Evolutionary conservation across 2,329 filamentous ascomycete species (phyloP).

Genomic region (Sporothrix curviconia): DNA sequence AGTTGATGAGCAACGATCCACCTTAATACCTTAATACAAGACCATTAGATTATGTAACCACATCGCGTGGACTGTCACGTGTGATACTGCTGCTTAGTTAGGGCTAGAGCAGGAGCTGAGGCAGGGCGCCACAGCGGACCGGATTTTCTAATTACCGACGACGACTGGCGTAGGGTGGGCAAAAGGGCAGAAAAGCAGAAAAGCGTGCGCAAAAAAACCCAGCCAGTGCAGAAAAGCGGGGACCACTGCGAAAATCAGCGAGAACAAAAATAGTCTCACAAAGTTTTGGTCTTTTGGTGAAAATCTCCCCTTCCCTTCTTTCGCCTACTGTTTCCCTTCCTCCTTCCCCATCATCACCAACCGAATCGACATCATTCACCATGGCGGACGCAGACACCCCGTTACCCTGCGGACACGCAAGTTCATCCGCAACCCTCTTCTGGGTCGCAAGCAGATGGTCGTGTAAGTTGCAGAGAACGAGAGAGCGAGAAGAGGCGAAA

Average conservation of each 20-base stretch:
- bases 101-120: background rate
- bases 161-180: background rate
- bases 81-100: background rate
- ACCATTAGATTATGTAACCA: background rate
- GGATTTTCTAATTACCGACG: background rate
- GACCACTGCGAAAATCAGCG: background rate
- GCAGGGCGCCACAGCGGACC: background rate
- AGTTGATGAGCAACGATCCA: background rate
- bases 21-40: too few species aligned
- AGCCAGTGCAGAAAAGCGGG: background rate
- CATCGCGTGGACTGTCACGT: background rate
- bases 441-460: conserved; percentile 99
- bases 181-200: conserved; percentile 6
- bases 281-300: conserved; percentile 9
- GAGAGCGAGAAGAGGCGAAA: background rate
- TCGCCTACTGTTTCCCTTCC: background rate
- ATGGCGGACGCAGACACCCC: conserved; percentile 80
- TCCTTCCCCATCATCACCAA: conserved; percentile 4
- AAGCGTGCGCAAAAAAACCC: background rate
- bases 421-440: conserved; percentile 99
- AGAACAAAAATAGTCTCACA: conserved; percentile 13
- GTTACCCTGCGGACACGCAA: conserved; percentile 96
- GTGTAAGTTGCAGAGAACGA: conserved; percentile 67
- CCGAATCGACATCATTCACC: conserved; percentile 37
- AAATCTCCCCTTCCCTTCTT: conserved; percentile 1